Evolutionary conservation across 768 basidiomycete genomes (phyloP).

Genomic region (Lactifluus volemus): DNA sequence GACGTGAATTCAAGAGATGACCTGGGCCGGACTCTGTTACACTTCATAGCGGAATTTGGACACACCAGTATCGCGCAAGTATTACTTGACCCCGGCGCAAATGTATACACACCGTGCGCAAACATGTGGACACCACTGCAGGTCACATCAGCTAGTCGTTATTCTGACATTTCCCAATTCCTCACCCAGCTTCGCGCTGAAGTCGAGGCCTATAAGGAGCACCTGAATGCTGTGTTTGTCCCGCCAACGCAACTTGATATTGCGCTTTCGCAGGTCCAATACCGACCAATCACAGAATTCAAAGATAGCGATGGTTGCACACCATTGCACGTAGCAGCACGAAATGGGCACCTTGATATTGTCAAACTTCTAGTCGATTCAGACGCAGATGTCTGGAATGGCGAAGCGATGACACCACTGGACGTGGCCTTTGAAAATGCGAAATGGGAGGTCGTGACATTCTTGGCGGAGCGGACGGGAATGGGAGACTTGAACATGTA

Average conservation of each 20-base stretch:
- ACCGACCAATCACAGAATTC: not conserved
- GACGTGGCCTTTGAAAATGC: not conserved
- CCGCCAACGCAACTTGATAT: not conserved
- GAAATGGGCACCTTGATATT: not conserved
- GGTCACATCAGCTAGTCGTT: not conserved
- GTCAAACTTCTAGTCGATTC: not conserved
- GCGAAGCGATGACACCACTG: not conserved
- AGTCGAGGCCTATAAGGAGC: not conserved
- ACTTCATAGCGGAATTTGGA: no score
- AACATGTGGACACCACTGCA: not conserved
- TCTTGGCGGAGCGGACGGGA: not conserved
- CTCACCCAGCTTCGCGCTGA: not conserved
- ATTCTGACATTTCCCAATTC: not conserved
- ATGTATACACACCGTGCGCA: no score
- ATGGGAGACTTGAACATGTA: not conserved
- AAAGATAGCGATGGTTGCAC: not conserved
- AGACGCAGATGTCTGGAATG: not conserved
- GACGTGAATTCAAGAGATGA: no score
- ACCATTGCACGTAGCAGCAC: not conserved
- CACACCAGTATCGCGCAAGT: no score
- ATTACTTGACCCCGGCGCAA: no score
- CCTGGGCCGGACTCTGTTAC: no score
- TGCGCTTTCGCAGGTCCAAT: not conserved
- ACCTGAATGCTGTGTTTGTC: not conserved
- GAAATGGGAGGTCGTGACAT: not conserved